Base-by-base conservation (phyloP, 805 yeast genomes). In the Wickerhamiella slavikovae region DNA sequence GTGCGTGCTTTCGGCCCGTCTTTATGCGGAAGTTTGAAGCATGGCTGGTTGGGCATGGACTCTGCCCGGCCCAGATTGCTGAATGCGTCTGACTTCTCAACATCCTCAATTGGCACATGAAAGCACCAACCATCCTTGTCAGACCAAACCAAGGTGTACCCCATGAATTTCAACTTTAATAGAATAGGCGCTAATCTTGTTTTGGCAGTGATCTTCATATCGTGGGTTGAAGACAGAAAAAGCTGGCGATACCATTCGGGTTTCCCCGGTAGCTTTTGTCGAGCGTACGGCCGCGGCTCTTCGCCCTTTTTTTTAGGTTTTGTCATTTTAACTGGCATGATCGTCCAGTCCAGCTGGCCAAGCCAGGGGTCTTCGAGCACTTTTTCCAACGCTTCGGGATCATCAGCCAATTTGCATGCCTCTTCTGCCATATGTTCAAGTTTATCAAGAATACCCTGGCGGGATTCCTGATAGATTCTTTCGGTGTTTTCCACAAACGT, bases 181-280 rank as follows among this genome's bases (percentile, higher is more conserved):
- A 89, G 51, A 3, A 83, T 43, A 1, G 95, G 85, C 0, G 93
- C 66, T 3, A 70, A 55, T 38, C 96, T 58, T 0, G 93, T 62
- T 31, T 79, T 63, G 1, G 77, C 66, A 0, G 89, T 68, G 10
- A 89, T 51, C 22, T 59, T 66, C 42, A 79, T 60, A 14, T 55
- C 60, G 3, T 53, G 48, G 4, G 40, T 36, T 9, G 58, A 51
- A 7, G 51, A 40, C 1, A 59, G 52, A 38, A 58, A 55, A 28
- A 69, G 40, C 10, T 68, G 70, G 35, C 75, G 66, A 49, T 78
- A 91, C 99, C 99, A 89, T 39, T 74, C 74, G 0, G 99, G 99
- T 42, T 62, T 79, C 0, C 94, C 96, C 0, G 93, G 91, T 27
- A 79, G 45, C 41, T 67, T 80, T 48, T 79, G 93, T 16, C 65